Conservation (phyloP, 164 flowering plant genomes). For the Buxus sempervirens region DNA sequence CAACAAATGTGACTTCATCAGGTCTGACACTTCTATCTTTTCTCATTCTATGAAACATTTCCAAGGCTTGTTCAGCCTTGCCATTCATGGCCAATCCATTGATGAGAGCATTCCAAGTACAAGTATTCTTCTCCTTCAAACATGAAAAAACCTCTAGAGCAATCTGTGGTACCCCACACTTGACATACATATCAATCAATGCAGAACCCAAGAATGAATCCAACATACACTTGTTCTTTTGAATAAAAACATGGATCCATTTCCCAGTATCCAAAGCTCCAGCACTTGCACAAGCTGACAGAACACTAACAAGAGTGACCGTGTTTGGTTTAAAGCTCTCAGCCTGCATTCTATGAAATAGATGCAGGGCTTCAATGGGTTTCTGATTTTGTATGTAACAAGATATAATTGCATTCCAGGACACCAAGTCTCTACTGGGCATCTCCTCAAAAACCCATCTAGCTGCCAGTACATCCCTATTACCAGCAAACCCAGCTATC, state of each 20-base stretch:
- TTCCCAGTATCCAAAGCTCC: slow-evolving; percentile 31
- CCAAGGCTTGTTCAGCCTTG: slow-evolving; percentile 21
- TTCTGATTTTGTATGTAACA: slow-evolving; percentile 18
- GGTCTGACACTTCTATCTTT: slow-evolving; percentile 16
- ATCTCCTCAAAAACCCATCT: slow-evolving; percentile 24
- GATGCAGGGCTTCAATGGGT: slow-evolving; percentile 17
- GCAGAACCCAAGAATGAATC: slow-evolving; percentile 28
- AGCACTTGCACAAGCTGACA: slow-evolving; percentile 26
- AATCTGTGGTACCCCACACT: slow-evolving; percentile 22
- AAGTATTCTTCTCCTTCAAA: slow-evolving; percentile 17
- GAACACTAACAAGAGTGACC: slow-evolving; percentile 14
- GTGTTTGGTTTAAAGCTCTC: slow-evolving; percentile 23
- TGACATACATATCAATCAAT: slow-evolving; percentile 30
- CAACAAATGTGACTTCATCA: slow-evolving; percentile 29
- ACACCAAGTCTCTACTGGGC: slow-evolving; percentile 24
- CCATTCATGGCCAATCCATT: slow-evolving; percentile 34
- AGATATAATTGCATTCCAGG: slow-evolving; percentile 22
- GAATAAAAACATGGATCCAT: slow-evolving; percentile 26
- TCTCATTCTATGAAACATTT: slow-evolving; percentile 22
- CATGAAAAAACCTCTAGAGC: slow-evolving; percentile 21
- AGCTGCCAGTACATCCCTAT: slow-evolving; percentile 19
- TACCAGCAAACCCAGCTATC: slow-evolving; percentile 22
- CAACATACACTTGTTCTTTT: slow-evolving; percentile 16
- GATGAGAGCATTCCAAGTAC: slow-evolving; percentile 31
- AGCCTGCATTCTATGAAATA: slow-evolving; percentile 21